Conservation (phyloP, 2,329 filamentous ascomycete species). For the Pseudogymnoascus sp. region DNA sequence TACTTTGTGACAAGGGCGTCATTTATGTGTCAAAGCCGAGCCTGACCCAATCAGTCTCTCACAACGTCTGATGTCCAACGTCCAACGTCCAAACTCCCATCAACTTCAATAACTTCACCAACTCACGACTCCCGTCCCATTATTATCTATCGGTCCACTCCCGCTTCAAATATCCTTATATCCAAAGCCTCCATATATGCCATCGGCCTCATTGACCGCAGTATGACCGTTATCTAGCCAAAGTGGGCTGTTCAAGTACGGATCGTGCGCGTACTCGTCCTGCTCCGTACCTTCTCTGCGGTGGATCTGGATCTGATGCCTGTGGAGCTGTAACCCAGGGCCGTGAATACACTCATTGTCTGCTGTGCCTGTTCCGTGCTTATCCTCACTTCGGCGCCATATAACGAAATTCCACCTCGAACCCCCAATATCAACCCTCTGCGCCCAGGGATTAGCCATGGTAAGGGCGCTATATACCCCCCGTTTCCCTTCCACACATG, state of each 20-base stretch:
- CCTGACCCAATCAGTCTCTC: not conserved
- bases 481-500: not conserved
- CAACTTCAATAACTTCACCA: not conserved
- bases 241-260: not conserved
- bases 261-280: not conserved
- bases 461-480: not conserved
- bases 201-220: not conserved
- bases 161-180: not conserved
- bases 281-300: not conserved
- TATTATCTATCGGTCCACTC: not conserved
- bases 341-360: not conserved
- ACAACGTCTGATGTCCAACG: not conserved
- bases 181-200: not conserved
- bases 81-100: not conserved
- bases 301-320: not conserved
- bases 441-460: not conserved
- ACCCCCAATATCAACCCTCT: not conserved
- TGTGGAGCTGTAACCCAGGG: not conserved
- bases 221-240: not conserved
- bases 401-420: not conserved
- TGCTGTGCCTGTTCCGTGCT: not conserved
- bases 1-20: not conserved
- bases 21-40: conserved; percentile 6
- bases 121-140: not conserved
- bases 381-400: not conserved